These are phyloP conservation scores for Aureobasidium subglaciale DNA, from an alignment of 2,329 filamentous ascomycete species.

Conservation along the genomic window DNA sequence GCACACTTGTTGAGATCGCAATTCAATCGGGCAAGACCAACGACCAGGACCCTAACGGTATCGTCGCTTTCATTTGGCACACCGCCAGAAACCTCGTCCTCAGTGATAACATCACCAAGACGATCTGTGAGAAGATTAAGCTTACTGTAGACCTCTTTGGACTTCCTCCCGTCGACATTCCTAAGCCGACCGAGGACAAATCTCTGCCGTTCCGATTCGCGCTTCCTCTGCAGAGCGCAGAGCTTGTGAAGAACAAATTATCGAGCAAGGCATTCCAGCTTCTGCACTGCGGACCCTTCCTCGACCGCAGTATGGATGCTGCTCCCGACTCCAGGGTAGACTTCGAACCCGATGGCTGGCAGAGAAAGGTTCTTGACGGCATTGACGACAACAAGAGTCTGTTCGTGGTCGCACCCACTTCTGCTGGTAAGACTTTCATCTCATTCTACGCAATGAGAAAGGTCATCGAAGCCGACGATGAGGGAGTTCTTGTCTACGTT, in stretches of 20 bases:
- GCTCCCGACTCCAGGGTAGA: conserved; percentile 59
- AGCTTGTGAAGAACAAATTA: conserved; percentile 26
- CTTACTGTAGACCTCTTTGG: conserved; percentile 33
- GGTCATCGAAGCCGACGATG: conserved; percentile 59
- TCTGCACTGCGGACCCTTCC: conserved; percentile 61
- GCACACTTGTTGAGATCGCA: conserved; percentile 45
- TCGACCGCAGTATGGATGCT: conserved; percentile 68
- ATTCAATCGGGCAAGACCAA: conserved; percentile 32
- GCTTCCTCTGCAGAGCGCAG: conserved; percentile 24
- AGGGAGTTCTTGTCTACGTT: conserved; percentile 68
- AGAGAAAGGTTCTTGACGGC: conserved; percentile 63
- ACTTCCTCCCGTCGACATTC: conserved; percentile 32
- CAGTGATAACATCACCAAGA: conserved; percentile 35
- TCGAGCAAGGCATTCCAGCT: conserved; percentile 58
- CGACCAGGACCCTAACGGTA: conserved; percentile 30
- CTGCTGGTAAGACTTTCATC: conserved; percentile 76
- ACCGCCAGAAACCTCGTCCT: conserved; percentile 33
- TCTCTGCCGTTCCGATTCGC: conserved; percentile 41
- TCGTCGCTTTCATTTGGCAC: conserved; percentile 43
- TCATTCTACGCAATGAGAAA: conserved; percentile 80
- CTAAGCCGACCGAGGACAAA: conserved; percentile 28
- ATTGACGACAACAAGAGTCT: conserved; percentile 64
- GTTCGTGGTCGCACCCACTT: conserved; percentile 71
- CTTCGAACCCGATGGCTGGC: conserved; percentile 72
- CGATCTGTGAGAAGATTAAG: conserved; percentile 32